phyloP scores from a whole-genome alignment of 2,329 filamentous ascomycete genomes.

The Alternaria tenuissima region DNA sequence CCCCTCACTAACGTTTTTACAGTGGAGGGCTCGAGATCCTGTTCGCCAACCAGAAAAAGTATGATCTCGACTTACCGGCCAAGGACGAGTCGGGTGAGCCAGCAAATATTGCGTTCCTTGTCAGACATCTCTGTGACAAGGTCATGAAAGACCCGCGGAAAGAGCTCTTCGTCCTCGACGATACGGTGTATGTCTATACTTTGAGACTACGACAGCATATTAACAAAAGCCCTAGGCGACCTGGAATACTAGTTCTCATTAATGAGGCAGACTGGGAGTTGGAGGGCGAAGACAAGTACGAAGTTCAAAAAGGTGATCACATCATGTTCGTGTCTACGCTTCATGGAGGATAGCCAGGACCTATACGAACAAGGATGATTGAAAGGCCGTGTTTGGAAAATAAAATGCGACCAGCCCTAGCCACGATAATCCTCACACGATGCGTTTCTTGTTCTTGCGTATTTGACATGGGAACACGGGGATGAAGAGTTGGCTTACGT shows the following conservation, averaged over 20 bases:
- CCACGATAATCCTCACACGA: not conserved
- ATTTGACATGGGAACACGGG: not conserved
- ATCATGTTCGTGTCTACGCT: conserved; percentile 96
- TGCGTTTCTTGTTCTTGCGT: not conserved
- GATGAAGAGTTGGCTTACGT: not conserved
- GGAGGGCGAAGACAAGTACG: conserved; percentile 91
- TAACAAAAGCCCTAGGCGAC: conserved; percentile 69
- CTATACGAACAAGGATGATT: not conserved
- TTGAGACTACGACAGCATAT: not conserved
- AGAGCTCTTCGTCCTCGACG: conserved; percentile 89
- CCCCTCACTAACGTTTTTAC: conserved; percentile 17
- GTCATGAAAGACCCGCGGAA: conserved; percentile 84
- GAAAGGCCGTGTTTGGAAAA: not conserved
- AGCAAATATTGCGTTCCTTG: conserved; percentile 76
- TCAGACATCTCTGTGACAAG: conserved; percentile 79
- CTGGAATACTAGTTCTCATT: conserved; percentile 93
- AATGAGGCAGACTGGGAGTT: conserved; percentile 99
- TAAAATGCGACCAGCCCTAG: not conserved
- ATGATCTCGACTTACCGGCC: conserved; percentile 73
- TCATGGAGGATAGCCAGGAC: conserved; percentile 75
- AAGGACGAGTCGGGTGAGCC: conserved; percentile 66
- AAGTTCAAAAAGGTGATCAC: conserved; percentile 81
- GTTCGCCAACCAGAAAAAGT: conserved; percentile 82
- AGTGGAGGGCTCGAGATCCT: conserved; percentile 93
- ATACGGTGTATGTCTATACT: conserved; percentile 74